Evolutionary conservation across 2,329 filamentous ascomycete species (phyloP), one percentile per base, ranked within the genome.

Genomic region (Colletotrichum melonis): DNA sequence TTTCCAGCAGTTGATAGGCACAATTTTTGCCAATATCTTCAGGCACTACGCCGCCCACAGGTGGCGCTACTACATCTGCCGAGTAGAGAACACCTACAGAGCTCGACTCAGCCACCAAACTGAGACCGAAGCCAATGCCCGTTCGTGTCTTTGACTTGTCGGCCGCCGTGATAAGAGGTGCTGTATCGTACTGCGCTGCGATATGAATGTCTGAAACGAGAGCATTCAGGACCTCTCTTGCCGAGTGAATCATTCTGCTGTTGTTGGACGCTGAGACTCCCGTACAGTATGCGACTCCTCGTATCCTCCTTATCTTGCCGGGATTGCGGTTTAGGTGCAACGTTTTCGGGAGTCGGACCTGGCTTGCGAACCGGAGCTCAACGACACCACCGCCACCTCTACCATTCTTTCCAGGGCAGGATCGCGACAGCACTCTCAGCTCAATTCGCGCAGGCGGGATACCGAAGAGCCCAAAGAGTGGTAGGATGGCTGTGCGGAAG

Each of bases 191-290:
- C 75, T 93, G 91, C 5, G 92, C 92, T 3, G 94, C 97, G 76
- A 99, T 92, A 81, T 98, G 97, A 56, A 97, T 96, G 80, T 99
- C 97, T 7, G 93, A 91, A 4, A 94, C 92, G 69, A 99, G 88
- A 5, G 92, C 88, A 81, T 99, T 99, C 59, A 99, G 87, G 12
- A 99, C 89, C 60, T 95, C 95, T 77, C 96, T 89, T 12, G 95
- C 95, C 2, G 93, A 91, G 79, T 98, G 94, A 79, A 98, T 99
- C 94, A 98, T 97, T 76, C 97, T 90, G 75, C 93, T 94, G 81
- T 98, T 99, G 82, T 98, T 98, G 63, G 93, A 95, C 0, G 94
- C 96, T 12, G 94, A 94, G 0, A 98, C 95, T 59, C 97, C 97
- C 1, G 94, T 95, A 68, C 94, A 93, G 83, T 98, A 99, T 60